Base-by-base conservation (phyloP, 1,139 yeast genomes). In the Hyphopichia burtonii region DNA sequence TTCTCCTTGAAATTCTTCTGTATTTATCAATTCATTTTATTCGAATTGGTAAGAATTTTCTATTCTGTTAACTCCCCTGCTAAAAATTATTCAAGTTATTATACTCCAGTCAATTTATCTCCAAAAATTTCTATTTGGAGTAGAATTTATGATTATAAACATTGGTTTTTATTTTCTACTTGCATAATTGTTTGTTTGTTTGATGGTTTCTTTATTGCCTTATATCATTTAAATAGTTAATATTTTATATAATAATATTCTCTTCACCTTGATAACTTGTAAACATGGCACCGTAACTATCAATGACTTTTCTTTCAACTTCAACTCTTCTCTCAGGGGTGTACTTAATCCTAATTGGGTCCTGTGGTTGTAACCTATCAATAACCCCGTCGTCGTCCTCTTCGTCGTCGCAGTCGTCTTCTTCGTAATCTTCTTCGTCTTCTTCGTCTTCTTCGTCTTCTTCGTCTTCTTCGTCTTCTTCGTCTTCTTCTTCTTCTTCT, bases 1-100 rank as follows among this genome's bases (percentile, higher is more conserved):
- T 53, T 54, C 39, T 49, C 56, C 17, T 36, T 61, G 41, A 64
- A 64, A 44, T 55, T 64, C 41, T 60, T 55, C 42, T 56, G 66
- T 43, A 56, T 64, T 31, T 56, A 55, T 39, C 61, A 54, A 44
- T 63, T 53, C 37, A 48, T 60, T n/a, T 50, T 59, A 31, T 55
- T 51, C 46, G 64, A 59, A 39, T 43, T 59, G 5, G 49, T 46
- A 1, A 33, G 49, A 16, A 48, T 58, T 14, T 42, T 51, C 8
- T 41, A 44, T 38, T 49, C 31, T 3, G 31, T 30, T 15, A 36
- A 40, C 22, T 30, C n/a, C n/a, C n/a, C n/a, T n/a, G n/a, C 36
- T 11, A 27, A 20, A 4, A 43, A 43, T 31, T 41, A 42, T 41
- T 34, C 40, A 14, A 34, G 31, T 17, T 39, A 44, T 38, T 42